Evolutionary conservation across 2,329 filamentous ascomycete genomes (phyloP).

Genomic region (Fusarium continuum): DNA sequence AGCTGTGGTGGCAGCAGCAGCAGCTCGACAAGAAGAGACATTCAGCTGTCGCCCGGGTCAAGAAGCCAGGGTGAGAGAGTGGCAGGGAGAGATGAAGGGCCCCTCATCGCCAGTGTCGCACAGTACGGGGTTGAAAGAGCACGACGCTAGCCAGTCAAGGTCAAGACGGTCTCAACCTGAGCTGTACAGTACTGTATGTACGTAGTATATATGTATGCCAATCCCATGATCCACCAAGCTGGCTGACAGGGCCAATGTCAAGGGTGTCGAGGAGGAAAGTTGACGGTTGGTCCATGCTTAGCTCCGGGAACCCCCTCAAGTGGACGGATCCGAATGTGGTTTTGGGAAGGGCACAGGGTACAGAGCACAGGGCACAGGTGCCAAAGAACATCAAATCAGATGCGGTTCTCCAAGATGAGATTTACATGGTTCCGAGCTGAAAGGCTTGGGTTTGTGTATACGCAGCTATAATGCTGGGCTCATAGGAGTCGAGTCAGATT

Average conservation of each 20-base stretch:
- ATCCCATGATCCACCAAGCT: conserved; percentile 41
- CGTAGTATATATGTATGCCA: conserved; percentile 33
- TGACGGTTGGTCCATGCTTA: conserved; percentile 37
- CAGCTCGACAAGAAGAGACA: conserved; percentile 40
- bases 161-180: conserved; percentile 38
- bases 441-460: neutral
- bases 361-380: conserved; percentile 15
- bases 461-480: neutral
- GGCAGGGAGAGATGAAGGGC: conserved; percentile 21
- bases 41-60: conserved; percentile 34
- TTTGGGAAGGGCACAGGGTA: conserved; percentile 12
- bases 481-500: neutral
- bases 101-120: conserved; percentile 37
- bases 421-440: conserved; percentile 13
- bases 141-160: conserved; percentile 39
- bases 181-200: conserved; percentile 15
- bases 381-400: conserved; percentile 25
- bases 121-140: conserved; percentile 35
- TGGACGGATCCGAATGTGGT: conserved; percentile 32
- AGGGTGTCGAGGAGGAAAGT: conserved; percentile 32
- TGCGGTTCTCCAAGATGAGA: conserved; percentile 6
- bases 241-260: conserved; percentile 39
- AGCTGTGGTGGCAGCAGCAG: conserved; percentile 27
- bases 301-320: conserved; percentile 35
- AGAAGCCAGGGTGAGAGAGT: conserved; percentile 28